phyloP scores from a whole-genome alignment of 345 rosid genomes.

The Aquilaria yunnanensis region DNA sequence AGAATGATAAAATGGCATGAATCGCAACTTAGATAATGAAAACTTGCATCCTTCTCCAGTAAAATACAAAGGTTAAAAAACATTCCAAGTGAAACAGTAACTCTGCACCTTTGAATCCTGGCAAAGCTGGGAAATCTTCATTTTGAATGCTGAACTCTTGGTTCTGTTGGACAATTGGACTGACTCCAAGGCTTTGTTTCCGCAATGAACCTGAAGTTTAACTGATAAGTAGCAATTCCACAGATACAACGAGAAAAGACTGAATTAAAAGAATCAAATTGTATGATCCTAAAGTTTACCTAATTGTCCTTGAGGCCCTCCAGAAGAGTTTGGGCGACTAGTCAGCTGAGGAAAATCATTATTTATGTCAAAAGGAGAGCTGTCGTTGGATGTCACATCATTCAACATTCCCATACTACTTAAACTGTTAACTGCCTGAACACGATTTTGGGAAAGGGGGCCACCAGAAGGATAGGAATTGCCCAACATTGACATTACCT shows the following conservation, averaged over 20 bases:
- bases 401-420: slow-evolving; percentile 86
- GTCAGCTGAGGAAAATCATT: slow-evolving; percentile 91
- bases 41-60: slow-evolving; percentile 11
- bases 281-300: slow-evolving; percentile 33
- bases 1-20: background rate
- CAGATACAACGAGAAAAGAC: background rate
- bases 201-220: slow-evolving; percentile 67
- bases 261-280: slow-evolving; percentile 5
- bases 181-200: slow-evolving; percentile 79
- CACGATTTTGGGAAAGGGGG: slow-evolving; percentile 82
- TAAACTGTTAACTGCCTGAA: slow-evolving; percentile 80
- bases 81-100: background rate
- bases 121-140: slow-evolving; percentile 99
- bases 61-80: slow-evolving; percentile 7
- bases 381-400: slow-evolving; percentile 71
- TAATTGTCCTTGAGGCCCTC: slow-evolving; percentile 97
- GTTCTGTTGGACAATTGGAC: slow-evolving; percentile 90
- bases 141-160: slow-evolving; percentile 99
- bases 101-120: slow-evolving; percentile 88
- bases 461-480: slow-evolving; percentile 77
- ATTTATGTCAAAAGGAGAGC: slow-evolving; percentile 88
- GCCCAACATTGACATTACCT: slow-evolving; percentile 82
- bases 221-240: slow-evolving; percentile 11
- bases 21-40: background rate
- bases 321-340: slow-evolving; percentile 95